These are phyloP conservation scores for Canavalia ensiformis DNA, from an alignment of 306 rosid genomes.

Conservation along the genomic window DNA sequence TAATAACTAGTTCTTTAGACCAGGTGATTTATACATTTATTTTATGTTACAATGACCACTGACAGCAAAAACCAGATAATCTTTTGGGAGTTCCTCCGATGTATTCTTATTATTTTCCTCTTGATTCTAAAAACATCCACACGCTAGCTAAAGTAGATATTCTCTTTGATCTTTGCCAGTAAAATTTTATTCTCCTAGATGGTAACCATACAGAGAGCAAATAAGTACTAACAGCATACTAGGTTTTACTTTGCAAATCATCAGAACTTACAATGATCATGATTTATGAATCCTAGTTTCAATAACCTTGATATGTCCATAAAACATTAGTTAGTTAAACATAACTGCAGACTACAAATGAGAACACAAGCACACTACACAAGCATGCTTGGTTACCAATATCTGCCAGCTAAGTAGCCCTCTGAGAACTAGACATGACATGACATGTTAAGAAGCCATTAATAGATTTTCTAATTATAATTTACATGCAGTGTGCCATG, in stretches of 20 bases:
- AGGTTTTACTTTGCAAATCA: conserved; percentile 19
- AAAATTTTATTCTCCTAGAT: neutral
- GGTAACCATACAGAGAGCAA: neutral
- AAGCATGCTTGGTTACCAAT: neutral
- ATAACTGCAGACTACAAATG: neutral
- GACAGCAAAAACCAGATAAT: conserved; percentile 19
- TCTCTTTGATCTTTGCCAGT: neutral
- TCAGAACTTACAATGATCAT: conserved; percentile 5
- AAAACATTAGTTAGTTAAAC: conserved; percentile 8
- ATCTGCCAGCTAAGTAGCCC: conserved; percentile 31
- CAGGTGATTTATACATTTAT: conserved; percentile 14
- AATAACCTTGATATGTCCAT: neutral
- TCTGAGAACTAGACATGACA: conserved; percentile 9
- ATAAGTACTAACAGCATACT: neutral
- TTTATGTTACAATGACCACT: conserved; percentile 1
- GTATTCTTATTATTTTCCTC: conserved; percentile 15
- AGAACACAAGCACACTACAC: conserved; percentile 17
- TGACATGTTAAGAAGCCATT: conserved; percentile 2
- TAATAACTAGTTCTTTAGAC: conserved; percentile 24
- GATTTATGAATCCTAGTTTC: neutral
- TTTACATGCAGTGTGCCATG: neutral
- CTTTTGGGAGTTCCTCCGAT: conserved; percentile 16
- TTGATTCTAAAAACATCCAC: conserved; percentile 21
- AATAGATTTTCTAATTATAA: neutral
- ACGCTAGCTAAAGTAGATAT: neutral